A percentile compares a stretch with the other conserved stretches of the same genome.
Evolutionary conservation across 1,284 basidiomycete genomes (phyloP).

Genomic region (Puccinia hordei): DNA sequence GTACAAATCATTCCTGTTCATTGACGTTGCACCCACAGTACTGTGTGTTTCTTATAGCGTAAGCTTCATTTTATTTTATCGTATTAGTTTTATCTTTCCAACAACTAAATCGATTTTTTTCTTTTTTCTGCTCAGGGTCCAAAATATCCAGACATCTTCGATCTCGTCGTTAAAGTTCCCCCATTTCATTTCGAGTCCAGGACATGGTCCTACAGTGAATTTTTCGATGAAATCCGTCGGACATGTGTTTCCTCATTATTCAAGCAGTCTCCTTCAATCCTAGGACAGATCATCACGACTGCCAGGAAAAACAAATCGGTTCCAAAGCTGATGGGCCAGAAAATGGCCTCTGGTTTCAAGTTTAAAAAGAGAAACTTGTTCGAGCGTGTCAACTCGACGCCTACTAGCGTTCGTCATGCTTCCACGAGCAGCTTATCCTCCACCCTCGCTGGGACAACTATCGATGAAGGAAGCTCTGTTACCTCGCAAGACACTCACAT

Average conservation of each 20-base stretch:
- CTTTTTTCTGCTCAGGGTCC: constrained; percentile 41
- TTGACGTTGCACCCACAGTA: constrained; percentile 50
- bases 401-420: not conserved
- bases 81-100: not conserved
- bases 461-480: constrained; percentile 25
- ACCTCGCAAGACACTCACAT: constrained; percentile 12
- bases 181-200: constrained; percentile 51
- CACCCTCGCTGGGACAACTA: constrained; percentile 19
- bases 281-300: constrained; percentile 51
- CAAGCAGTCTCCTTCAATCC: constrained; percentile 51
- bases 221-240: constrained; percentile 51
- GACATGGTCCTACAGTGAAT: constrained; percentile 51
- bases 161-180: constrained; percentile 49
- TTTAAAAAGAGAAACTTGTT: constrained; percentile 46
- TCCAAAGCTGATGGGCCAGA: constrained; percentile 47
- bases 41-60: constrained; percentile 51
- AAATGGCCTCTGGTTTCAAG: constrained; percentile 51
- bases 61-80: not conserved
- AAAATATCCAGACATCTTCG: constrained; percentile 50
- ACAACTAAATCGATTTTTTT: not conserved
- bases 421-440: constrained; percentile 7
- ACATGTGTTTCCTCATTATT: constrained; percentile 50
- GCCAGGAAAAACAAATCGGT: constrained; percentile 50
- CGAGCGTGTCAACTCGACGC: constrained; percentile 18
- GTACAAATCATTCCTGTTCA: constrained; percentile 51